Evolutionary conservation across 805 yeast species (phyloP).

Genomic region (Tetrapisispora iriomotensis): DNA sequence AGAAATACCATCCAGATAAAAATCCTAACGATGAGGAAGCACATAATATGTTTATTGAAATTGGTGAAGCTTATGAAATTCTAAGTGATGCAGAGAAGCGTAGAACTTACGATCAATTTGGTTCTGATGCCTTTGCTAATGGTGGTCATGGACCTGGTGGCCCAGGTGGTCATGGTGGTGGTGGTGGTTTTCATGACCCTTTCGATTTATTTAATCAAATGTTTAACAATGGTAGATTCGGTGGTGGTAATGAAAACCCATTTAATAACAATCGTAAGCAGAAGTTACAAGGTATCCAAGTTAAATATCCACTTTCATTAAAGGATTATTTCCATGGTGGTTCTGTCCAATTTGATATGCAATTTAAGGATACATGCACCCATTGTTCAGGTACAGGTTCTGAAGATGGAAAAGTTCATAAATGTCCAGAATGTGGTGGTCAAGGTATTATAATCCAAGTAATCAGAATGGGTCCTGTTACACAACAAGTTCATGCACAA

Average conservation of each 20-base stretch:
- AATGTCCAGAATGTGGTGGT: conserved; percentile 67
- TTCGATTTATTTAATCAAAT: conserved; percentile 30
- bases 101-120: conserved; percentile 60
- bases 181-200: conserved; percentile 28
- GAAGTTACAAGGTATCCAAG: conserved; percentile 54
- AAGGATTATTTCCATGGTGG: conserved; percentile 65
- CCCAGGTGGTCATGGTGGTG: conserved; percentile 20
- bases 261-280: conserved; percentile 45
- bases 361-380: conserved; percentile 66
- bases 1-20: conserved; percentile 91
- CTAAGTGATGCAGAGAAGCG: conserved; percentile 64
- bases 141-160: conserved; percentile 37
- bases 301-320: conserved; percentile 47
- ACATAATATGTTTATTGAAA: conserved; percentile 75
- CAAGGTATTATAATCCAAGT: conserved; percentile 55
- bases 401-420: conserved; percentile 58
- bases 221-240: conserved; percentile 31
- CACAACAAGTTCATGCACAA: conserved; percentile 68
- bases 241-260: conserved; percentile 24
- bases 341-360: conserved; percentile 47
- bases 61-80: conserved; percentile 90
- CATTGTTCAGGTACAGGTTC: conserved; percentile 81
- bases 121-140: conserved; percentile 61
- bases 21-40: conserved; percentile 77
- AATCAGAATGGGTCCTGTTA: conserved; percentile 79